Base-by-base conservation (phyloP, 495 filamentous ascomycete genomes). In the Hyaloscypha variabilis region DNA sequence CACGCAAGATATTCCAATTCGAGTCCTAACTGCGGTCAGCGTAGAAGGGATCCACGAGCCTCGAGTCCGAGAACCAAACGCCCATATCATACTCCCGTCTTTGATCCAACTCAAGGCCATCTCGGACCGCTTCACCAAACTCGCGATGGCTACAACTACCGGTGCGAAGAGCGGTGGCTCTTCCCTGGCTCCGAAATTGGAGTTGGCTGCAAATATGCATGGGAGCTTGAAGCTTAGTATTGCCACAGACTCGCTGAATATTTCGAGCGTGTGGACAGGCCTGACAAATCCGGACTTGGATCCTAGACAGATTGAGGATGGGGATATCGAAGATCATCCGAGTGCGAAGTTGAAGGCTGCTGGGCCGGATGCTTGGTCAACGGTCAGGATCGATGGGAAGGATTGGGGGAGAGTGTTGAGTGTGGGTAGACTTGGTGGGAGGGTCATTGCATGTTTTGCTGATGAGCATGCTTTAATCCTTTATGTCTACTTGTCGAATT, bases 1-100 rank as follows among this genome's bases (percentile, higher is more conserved):
- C 70, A 97, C 93, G n/a, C 96, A 99, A 72, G 93, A 97, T 75
- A 86, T 98, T 28, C 95, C 96, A n/a, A 87, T 97, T 57, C 87
- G 92, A 5, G 92, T 99, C 4, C 85, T 99, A 5, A 88, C 89
- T 67, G 85, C 90, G 1, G 83, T 86, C 21, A 88, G 87, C 0
- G 92, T 99, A 1, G 90, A 93, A 61, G 90, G 86, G 17, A 88
- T 97, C 46, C 91, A 94, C 75, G 94, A 99, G 76, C 95, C 95
- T 17, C 87, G 86, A 60, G 92, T 92, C 59, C 88, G 92, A 25
- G 93, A 97, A 70, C 93, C 94, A 50, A 94, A 99, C 72, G 93
- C 97, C 1, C 90, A 98, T 77, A 94, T 99, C 75, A 85, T 91
- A 39, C 85, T 99, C 0, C 95, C 95, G 0, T 86, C 90, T 0